Evolutionary conservation across 2,329 filamentous ascomycete species (phyloP), one percentile per base, ranked within the genome.

Genomic region (Arthroderma sp.): DNA sequence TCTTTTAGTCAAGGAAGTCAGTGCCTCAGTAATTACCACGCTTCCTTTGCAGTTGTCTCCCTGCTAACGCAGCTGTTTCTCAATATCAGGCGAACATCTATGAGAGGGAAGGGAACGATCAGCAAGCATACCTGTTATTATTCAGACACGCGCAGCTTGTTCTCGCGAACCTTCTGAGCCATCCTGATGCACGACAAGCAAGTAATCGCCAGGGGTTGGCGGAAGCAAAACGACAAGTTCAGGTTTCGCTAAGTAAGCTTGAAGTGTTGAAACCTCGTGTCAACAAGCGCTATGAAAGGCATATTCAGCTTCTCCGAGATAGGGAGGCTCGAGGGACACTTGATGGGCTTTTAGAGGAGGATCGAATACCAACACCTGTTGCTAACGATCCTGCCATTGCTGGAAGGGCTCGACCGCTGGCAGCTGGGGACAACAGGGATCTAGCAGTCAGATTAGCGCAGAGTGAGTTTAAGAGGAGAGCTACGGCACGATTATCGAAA

Each of bases 41-140:
- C 15, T 22, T 22, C 15, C 15, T 22, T 22, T 22, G 15, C 2
- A 22, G 15, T 22, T 22, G 15, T 22, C 15, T 22, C 15, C 15
- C 15, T 22, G 15, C 15, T 22, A 22, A 22, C 31, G 28, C 9
- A 39, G 9, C 32, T 42, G 9, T 45, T 44, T 42, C 10, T 40
- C 31, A 34, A 9, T 34, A 11, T 9, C 11, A 34, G 32, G 88
- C 86, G 15, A 73, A 78, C 42, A 86, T 89, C 54, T 94, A 94
- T 59, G 75, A 91, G 56, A 75, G 76, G 36, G 89, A 96, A 63
- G 82, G 82, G 56, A 88, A 95, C 64, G 78, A 86, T 51, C 78
- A 87, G 55, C 83, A 91, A 58, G 85, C 89, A 4, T 98, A 94
- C 62, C 75, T 95, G 44, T 78, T 96, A 48, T 76, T 94, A n/a